phyloP scores from a whole-genome alignment of 345 rosid species.

The Eucalyptus victrix region DNA sequence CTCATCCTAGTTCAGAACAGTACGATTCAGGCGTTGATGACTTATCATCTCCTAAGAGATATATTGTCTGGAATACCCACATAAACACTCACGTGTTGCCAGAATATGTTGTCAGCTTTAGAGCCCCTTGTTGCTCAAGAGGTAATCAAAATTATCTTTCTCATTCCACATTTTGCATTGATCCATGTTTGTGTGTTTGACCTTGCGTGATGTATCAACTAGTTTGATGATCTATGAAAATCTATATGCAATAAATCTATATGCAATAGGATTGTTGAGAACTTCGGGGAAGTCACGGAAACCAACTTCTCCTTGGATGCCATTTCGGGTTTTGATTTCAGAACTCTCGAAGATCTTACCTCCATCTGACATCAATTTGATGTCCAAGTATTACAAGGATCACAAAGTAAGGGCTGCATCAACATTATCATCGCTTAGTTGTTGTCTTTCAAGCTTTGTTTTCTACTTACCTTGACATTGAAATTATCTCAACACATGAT shows the following conservation, averaged over 20 bases:
- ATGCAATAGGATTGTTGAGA: constrained; percentile 12
- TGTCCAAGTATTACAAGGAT: constrained; percentile 44
- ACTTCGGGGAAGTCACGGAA: constrained; percentile 7
- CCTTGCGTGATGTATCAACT: neutral
- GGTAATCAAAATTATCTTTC: neutral
- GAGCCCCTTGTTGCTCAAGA: neutral
- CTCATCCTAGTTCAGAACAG: neutral
- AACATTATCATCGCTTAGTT: neutral
- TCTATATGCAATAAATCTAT: neutral
- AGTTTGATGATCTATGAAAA: neutral
- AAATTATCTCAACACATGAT: neutral
- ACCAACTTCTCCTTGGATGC: constrained; percentile 86
- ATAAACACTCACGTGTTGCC: constrained; percentile 13
- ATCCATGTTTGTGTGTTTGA: neutral
- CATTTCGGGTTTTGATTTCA: constrained; percentile 56
- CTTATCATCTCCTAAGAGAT: neutral
- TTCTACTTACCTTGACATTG: neutral
- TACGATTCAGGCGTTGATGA: constrained; percentile 8
- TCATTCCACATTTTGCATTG: neutral
- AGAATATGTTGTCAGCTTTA: neutral
- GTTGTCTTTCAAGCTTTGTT: neutral
- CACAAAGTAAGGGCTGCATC: constrained; percentile 24
- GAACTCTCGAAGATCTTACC: constrained; percentile 50
- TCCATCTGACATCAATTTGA: constrained; percentile 16
- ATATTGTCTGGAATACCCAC: constrained; percentile 2